Percentiles rank a stretch among this genome's conserved stretches.
Conservation (phyloP, 176 grass and related monocot genomes). For the Secale cereale region DNA sequence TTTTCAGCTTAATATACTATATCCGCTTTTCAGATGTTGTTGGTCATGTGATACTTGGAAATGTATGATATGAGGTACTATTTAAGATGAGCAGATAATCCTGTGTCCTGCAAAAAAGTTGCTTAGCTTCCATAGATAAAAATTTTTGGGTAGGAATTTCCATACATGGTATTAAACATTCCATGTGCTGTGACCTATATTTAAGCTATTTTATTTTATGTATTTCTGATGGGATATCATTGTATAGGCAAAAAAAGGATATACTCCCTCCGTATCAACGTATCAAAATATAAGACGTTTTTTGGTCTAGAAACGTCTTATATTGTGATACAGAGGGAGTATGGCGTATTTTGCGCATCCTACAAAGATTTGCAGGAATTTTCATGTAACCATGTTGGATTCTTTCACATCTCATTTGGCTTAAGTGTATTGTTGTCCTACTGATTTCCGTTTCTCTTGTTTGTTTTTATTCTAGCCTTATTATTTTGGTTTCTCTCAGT, state of each 20-base stretch:
- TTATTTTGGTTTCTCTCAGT: slow-evolving; percentile 1
- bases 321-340: too few relatives aligned
- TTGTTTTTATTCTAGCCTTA: background rate
- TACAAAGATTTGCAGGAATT: background rate
- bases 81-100: too few relatives aligned
- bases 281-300: too few relatives aligned
- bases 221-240: background rate
- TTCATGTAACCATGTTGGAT: background rate
- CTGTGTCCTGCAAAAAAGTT: background rate
- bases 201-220: background rate
- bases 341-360: background rate
- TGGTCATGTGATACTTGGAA: too few relatives aligned
- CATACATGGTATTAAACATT: background rate
- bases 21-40: too few relatives aligned
- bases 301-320: too few relatives aligned
- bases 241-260: background rate
- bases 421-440: background rate
- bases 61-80: too few relatives aligned
- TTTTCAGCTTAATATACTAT: too few relatives aligned
- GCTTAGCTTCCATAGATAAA: background rate
- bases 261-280: too few relatives aligned
- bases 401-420: background rate
- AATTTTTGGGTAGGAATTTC: background rate
- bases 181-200: background rate
- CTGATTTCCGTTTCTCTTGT: background rate